These are phyloP conservation scores for Medicago ruthenica DNA, from an alignment of 306 rosid genomes.

Conservation along the genomic window DNA sequence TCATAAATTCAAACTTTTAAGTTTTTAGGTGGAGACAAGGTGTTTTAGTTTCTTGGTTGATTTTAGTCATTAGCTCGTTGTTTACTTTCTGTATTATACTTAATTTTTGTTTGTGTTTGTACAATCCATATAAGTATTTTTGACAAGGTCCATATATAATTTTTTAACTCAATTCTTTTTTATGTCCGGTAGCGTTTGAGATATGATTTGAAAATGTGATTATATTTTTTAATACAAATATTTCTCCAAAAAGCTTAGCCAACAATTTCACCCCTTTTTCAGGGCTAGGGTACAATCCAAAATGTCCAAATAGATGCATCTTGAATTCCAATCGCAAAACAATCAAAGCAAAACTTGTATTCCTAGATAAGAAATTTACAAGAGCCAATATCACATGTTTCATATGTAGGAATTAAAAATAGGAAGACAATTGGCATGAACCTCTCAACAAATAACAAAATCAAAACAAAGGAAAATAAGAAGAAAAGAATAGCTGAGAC, in stretches of 20 bases:
- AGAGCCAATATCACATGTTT: slow-evolving; percentile 36
- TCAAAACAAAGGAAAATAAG: slow-evolving; percentile 13
- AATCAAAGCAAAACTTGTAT: neutral
- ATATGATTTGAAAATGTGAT: slow-evolving; percentile 8
- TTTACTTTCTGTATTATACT: neutral
- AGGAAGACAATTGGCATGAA: slow-evolving; percentile 37
- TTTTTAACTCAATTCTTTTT: neutral
- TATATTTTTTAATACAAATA: neutral
- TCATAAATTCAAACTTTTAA: neutral
- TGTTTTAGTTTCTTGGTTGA: neutral
- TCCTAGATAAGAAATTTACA: slow-evolving; percentile 27
- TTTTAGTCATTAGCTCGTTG: neutral
- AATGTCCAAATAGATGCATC: slow-evolving; percentile 10
- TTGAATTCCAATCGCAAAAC: neutral
- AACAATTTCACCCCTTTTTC: neutral
- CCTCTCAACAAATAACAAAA: slow-evolving; percentile 39
- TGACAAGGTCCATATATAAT: neutral
- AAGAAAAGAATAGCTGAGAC: slow-evolving; percentile 47
- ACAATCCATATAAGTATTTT: neutral
- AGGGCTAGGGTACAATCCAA: neutral
- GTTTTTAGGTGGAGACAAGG: neutral
- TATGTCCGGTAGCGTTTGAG: neutral
- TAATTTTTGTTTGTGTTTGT: neutral
- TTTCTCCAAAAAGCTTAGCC: neutral
- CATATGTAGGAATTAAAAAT: slow-evolving; percentile 31